Evolutionary conservation across 495 filamentous ascomycete genomes (phyloP), one percentile per base, ranked within the genome.

Genomic region (Daldinia loculata): DNA sequence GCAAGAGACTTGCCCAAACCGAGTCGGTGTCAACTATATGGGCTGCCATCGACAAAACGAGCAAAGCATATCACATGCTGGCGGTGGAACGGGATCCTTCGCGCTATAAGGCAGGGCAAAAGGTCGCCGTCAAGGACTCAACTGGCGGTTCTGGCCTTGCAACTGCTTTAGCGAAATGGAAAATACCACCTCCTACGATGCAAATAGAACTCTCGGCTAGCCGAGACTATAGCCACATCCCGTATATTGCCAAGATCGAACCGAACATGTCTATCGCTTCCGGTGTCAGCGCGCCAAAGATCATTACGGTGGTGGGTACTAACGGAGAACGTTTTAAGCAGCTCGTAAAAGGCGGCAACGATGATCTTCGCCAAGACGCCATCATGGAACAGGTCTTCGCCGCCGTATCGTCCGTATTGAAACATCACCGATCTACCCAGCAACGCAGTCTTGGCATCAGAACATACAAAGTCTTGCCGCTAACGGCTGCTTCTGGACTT

Each of bases 341-440:
- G 77, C 83, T 98, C 67, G 92, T 95, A 76, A 99, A 99, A 81
- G 91, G 92, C 73, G 93, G 94, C 29, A 94, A 92, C 69, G 94
- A 98, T 77, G 95, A 99, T 74, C 86, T 99, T 12, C 91, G 95
- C n/a, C 95, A 99, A 81, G 95, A 99, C 75, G 93, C 95, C 17
- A 99, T 99, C 81, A 99, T 99, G 96, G 96, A 98, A 78, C 95
- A 99, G 80, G 95, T 99, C 32, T 99, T 98, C 80, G 93, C 92
- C 55, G 92, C 97, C 85, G 95, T 98, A 30, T 97, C 91, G 74
- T 90, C 91, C 61, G 89, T 98, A 5, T 84, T 99, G 26, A 91
- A 91, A 79, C 90, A 91, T 26, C 91, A 97, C 72, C 88, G 91
- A 55, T 88, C 91, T 11, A 97, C 96, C 6, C 89, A 92, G 9